phyloP scores from a whole-genome alignment of 164 flowering plant genomes.

The Vitis rupestris region DNA sequence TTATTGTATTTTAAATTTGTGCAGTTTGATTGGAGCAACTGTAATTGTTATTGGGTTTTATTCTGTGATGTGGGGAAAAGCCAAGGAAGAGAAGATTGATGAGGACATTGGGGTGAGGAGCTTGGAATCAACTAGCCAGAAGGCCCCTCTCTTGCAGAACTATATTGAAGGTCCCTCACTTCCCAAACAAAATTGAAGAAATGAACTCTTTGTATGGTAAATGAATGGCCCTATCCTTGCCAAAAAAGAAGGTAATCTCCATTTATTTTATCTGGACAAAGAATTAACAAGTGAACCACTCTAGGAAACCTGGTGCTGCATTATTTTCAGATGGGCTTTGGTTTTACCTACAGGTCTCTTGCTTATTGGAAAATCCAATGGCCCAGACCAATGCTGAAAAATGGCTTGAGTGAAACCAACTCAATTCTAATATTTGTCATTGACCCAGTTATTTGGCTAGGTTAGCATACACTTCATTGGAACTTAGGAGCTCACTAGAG shows the following conservation, averaged over 20 bases:
- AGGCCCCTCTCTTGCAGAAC: constrained; percentile 28
- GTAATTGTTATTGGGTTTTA: constrained; percentile 53
- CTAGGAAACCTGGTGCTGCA: too few species aligned
- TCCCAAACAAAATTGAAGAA: constrained; percentile 21
- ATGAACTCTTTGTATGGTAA: not conserved
- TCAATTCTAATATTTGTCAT: too few species aligned
- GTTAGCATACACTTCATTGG: too few species aligned
- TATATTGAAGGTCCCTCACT: constrained; percentile 24
- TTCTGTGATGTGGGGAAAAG: constrained; percentile 64
- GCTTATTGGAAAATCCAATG: too few species aligned
- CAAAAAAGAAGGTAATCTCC: constrained; percentile 1
- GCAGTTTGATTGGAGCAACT: constrained; percentile 56
- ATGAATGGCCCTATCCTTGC: not conserved
- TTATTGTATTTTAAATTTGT: not conserved
- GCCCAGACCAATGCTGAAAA: too few species aligned
- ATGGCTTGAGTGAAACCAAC: too few species aligned
- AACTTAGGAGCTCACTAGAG: too few species aligned
- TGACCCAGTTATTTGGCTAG: too few species aligned
- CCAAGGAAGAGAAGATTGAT: constrained; percentile 34
- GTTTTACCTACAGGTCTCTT: too few species aligned
- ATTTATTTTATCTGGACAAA: not conserved
- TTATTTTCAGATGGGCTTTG: too few species aligned
- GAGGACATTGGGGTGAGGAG: constrained; percentile 5
- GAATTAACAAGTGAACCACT: too few species aligned
- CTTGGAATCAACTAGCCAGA: constrained; percentile 22